phyloP scores from a whole-genome alignment of 2,329 filamentous ascomycete genomes.

The Fusarium pseudocircinatum region DNA sequence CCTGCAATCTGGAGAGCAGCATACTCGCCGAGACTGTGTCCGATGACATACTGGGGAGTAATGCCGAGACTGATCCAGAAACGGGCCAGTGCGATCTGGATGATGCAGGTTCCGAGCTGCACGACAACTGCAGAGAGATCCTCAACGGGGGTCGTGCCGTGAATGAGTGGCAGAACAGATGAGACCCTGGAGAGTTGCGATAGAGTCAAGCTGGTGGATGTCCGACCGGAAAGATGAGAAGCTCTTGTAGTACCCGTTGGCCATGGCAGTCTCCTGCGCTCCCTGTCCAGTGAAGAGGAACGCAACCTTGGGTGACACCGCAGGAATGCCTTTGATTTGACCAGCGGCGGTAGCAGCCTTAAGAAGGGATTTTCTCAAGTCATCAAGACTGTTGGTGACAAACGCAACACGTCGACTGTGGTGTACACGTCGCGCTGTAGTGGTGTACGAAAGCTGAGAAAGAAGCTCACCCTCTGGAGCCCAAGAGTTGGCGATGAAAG shows the following conservation, averaged over 20 bases:
- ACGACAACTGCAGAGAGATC: not conserved
- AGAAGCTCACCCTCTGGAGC: not conserved
- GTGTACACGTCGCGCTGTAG: not conserved
- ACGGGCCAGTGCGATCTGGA: constrained; percentile 26
- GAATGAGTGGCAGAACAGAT: not conserved
- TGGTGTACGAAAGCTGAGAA: not conserved
- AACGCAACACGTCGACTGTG: not conserved
- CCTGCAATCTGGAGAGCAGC: constrained; percentile 67
- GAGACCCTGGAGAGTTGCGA: not conserved
- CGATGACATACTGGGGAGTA: constrained; percentile 55
- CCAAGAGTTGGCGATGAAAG: not conserved
- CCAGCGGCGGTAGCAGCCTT: not conserved
- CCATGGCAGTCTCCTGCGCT: not conserved
- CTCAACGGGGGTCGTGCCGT: not conserved
- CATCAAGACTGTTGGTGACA: not conserved
- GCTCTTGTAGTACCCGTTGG: not conserved
- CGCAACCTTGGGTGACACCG: not conserved
- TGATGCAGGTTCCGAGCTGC: not conserved
- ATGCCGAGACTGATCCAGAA: constrained; percentile 53
- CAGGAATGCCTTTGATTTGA: not conserved
- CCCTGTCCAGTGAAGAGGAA: not conserved
- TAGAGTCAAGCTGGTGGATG: not conserved
- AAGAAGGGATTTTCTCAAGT: not conserved
- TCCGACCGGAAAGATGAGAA: not conserved
- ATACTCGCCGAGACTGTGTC: constrained; percentile 53